A percentile compares a stretch with the other conserved stretches of the same genome.
Evolutionary conservation across 805 yeast species (phyloP).

Genomic region (Ogataea trehaloabstinens): DNA sequence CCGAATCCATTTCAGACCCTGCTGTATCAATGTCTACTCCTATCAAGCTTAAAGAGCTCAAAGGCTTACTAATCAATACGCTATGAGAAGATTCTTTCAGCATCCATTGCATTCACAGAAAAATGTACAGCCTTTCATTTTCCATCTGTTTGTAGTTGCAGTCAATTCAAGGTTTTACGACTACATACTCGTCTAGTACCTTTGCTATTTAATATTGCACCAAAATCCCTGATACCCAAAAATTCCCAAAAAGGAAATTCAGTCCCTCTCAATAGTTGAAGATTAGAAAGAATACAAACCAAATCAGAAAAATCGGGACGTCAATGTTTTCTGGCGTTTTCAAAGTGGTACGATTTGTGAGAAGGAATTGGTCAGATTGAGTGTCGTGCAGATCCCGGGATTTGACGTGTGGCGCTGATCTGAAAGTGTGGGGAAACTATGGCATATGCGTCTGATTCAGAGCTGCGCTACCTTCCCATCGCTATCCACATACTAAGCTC

Average conservation of each 20-base stretch:
- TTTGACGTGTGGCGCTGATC: background rate
- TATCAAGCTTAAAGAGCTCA: slow-evolving; percentile 16
- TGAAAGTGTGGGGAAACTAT: background rate
- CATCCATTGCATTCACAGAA: slow-evolving; percentile 1
- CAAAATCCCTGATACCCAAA: too few relatives aligned
- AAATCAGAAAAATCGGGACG: background rate
- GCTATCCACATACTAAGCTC: slow-evolving; percentile 14
- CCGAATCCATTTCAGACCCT: slow-evolving; percentile 9
- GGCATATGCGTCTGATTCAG: background rate
- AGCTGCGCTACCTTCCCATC: slow-evolving; percentile 13
- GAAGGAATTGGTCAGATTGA: background rate
- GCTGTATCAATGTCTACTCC: slow-evolving; percentile 20
- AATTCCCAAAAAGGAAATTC: slow-evolving; percentile 6
- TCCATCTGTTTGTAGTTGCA: background rate
- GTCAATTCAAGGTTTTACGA: too few relatives aligned
- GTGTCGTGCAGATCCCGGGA: background rate
- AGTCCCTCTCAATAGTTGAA: slow-evolving; percentile 3
- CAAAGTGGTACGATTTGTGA: slow-evolving; percentile 3
- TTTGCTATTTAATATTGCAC: too few relatives aligned
- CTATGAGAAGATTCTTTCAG: slow-evolving; percentile 3
- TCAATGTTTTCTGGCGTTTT: too few relatives aligned
- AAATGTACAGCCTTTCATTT: slow-evolving; percentile 1
- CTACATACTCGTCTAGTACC: too few relatives aligned
- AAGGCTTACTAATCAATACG: slow-evolving; percentile 17
- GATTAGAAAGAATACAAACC: background rate